Evolutionary conservation across 495 filamentous ascomycete genomes (phyloP).

Genomic region (Echria macrotheca): DNA sequence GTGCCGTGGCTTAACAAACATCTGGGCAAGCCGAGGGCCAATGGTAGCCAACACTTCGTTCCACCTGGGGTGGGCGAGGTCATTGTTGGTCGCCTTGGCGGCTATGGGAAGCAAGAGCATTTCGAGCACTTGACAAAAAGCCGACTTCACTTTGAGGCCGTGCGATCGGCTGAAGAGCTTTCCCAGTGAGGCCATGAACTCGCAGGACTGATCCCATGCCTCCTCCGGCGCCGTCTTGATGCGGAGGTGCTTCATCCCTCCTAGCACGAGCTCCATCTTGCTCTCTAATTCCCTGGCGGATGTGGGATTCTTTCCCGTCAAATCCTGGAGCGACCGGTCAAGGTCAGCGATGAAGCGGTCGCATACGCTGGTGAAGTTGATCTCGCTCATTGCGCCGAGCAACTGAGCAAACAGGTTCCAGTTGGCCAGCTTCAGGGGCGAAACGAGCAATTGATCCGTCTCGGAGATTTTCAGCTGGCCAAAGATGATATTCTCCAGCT

Average conservation of each 20-base stretch:
- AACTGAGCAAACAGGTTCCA: constrained; percentile 91
- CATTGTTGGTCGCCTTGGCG: constrained; percentile 61
- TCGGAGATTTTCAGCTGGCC: constrained; percentile 84
- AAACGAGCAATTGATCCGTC: constrained; percentile 69
- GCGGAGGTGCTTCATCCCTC: constrained; percentile 84
- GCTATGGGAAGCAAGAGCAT: constrained; percentile 85
- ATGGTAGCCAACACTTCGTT: constrained; percentile 73
- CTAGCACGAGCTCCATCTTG: constrained; percentile 75
- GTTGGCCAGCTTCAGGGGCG: constrained; percentile 80
- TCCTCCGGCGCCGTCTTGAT: constrained; percentile 66
- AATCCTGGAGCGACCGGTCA: constrained; percentile 65
- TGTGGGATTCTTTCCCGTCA: constrained; percentile 56
- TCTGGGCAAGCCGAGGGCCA: constrained; percentile 66
- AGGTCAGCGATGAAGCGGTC: constrained; percentile 77
- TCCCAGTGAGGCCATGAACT: constrained; percentile 75
- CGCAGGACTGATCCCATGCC: constrained; percentile 79
- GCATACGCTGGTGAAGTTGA: constrained; percentile 79
- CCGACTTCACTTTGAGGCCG: constrained; percentile 81
- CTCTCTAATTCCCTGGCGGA: constrained; percentile 61
- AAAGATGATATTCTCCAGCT: constrained; percentile 91
- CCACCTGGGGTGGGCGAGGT: constrained; percentile 77
- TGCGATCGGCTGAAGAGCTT: constrained; percentile 78
- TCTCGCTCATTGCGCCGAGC: constrained; percentile 88
- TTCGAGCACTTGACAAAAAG: constrained; percentile 87
- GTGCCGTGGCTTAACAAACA: constrained; percentile 85